Evolutionary conservation across 495 filamentous ascomycete genomes (phyloP).

Genomic region (Penicillium samsonianum): DNA sequence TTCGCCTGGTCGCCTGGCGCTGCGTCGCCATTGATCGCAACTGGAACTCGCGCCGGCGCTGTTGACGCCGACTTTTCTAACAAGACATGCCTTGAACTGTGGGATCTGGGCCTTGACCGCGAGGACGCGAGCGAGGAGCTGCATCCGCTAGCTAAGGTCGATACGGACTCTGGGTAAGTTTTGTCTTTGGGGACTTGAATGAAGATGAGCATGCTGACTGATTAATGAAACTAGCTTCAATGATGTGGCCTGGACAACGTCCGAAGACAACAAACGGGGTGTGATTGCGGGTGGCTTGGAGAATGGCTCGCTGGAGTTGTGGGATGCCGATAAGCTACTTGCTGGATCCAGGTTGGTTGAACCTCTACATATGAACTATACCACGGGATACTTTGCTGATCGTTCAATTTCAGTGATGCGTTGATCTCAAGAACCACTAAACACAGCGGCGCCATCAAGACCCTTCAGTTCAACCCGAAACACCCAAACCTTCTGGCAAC

Average conservation of each 20-base stretch:
- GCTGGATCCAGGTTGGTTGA: slow-evolving; percentile 54
- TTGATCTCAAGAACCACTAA: slow-evolving; percentile 87
- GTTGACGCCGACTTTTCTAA: slow-evolving; percentile 97
- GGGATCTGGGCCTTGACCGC: slow-evolving; percentile 84
- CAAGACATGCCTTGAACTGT: slow-evolving; percentile 94
- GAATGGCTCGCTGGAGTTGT: slow-evolving; percentile 93
- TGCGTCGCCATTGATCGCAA: slow-evolving; percentile 77
- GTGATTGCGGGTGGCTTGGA: slow-evolving; percentile 95
- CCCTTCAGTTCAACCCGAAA: slow-evolving; percentile 96
- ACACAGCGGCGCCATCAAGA: slow-evolving; percentile 90
- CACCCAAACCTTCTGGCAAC: slow-evolving; percentile 89
- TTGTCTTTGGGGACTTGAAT: background rate
- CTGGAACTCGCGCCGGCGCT: slow-evolving; percentile 92
- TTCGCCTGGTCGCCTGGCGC: slow-evolving; percentile 93
- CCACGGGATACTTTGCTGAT: slow-evolving; percentile 21
- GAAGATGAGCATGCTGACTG: slow-evolving; percentile 14
- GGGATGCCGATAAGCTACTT: slow-evolving; percentile 88
- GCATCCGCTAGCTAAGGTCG: slow-evolving; percentile 78
- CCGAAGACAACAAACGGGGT: slow-evolving; percentile 72
- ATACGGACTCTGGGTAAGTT: slow-evolving; percentile 85
- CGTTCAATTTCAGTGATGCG: slow-evolving; percentile 58
- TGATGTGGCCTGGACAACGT: slow-evolving; percentile 90
- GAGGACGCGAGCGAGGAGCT: slow-evolving; percentile 75
- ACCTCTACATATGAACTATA: slow-evolving; percentile 16
- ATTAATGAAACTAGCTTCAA: slow-evolving; percentile 68